These are phyloP conservation scores for Sechiopsis laciniata DNA, from an alignment of 306 rosid species.

Conservation along the genomic window DNA sequence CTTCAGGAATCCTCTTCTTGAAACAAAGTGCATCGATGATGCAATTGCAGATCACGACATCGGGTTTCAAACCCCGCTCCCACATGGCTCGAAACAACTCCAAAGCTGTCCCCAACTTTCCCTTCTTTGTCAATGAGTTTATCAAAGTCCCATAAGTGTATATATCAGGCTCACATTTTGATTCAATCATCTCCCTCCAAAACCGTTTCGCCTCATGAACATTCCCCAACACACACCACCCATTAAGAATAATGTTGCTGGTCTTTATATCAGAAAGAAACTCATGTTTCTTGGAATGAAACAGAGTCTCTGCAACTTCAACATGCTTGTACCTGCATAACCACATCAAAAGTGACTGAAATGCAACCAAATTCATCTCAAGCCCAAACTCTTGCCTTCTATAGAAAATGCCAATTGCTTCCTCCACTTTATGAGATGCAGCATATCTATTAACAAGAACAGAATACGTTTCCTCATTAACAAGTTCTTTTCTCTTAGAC, in stretches of 20 bases:
- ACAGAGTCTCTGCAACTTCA: constrained; percentile 66
- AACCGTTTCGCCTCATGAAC: constrained; percentile 60
- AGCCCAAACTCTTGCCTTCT: constrained; percentile 46
- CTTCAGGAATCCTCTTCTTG: constrained; percentile 79
- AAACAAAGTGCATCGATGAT: constrained; percentile 75
- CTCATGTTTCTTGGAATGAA: constrained; percentile 37
- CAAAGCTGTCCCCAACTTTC: constrained; percentile 57
- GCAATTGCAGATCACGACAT: constrained; percentile 61
- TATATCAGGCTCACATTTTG: constrained; percentile 53
- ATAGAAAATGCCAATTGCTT: constrained; percentile 44
- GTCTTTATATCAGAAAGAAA: constrained; percentile 48
- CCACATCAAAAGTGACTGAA: constrained; percentile 62
- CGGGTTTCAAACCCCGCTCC: constrained; percentile 48
- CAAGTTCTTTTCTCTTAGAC: constrained; percentile 41
- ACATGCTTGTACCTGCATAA: constrained; percentile 63
- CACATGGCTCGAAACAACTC: constrained; percentile 61
- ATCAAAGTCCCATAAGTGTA: constrained; percentile 55
- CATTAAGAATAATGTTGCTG: constrained; percentile 63
- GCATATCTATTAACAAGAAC: constrained; percentile 47
- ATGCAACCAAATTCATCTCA: constrained; percentile 37
- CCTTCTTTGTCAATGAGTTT: constrained; percentile 66
- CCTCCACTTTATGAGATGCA: constrained; percentile 59
- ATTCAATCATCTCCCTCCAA: constrained; percentile 60
- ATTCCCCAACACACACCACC: constrained; percentile 79
- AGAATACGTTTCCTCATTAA: constrained; percentile 36